Percentiles rank a stretch among this genome's conserved stretches.
Evolutionary conservation across 805 yeast genomes (phyloP).

Genomic region (Teunomyces gatunensis): DNA sequence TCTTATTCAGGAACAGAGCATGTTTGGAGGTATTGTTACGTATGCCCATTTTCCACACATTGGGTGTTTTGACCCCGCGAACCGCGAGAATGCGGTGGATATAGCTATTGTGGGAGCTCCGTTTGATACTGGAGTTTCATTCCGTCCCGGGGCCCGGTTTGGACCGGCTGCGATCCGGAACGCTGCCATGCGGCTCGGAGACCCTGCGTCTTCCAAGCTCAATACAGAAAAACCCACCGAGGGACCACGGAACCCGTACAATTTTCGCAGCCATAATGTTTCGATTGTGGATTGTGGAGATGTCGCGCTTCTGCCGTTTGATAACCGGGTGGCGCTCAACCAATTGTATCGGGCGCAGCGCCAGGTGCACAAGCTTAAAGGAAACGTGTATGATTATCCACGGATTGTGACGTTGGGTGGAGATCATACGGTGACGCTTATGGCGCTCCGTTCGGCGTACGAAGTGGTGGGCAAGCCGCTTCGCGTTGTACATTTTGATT

Average conservation of each 20-base stretch:
- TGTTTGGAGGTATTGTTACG: slow-evolving; percentile 53
- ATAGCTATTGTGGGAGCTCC: slow-evolving; percentile 61
- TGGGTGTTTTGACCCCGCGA: slow-evolving; percentile 45
- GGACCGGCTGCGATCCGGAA: slow-evolving; percentile 55
- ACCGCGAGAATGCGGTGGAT: slow-evolving; percentile 28
- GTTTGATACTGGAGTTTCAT: slow-evolving; percentile 56
- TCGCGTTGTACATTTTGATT: slow-evolving; percentile 61
- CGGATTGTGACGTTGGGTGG: slow-evolving; percentile 57
- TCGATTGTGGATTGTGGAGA: slow-evolving; percentile 61
- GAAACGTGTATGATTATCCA: slow-evolving; percentile 19
- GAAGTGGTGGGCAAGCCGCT: slow-evolving; percentile 45
- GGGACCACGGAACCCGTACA: slow-evolving; percentile 50
- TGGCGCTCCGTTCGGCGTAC: slow-evolving; percentile 50
- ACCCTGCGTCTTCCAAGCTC: slow-evolving; percentile 18
- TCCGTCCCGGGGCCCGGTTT: slow-evolving; percentile 57
- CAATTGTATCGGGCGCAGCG: slow-evolving; percentile 59
- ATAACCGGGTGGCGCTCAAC: slow-evolving; percentile 58
- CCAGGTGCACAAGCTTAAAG: slow-evolving; percentile 42
- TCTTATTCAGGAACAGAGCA: slow-evolving; percentile 8
- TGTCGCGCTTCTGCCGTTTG: slow-evolving; percentile 67
- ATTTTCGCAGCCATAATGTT: slow-evolving; percentile 33
- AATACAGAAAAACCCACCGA: slow-evolving; percentile 1
- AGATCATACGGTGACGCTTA: slow-evolving; percentile 56
- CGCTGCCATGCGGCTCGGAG: slow-evolving; percentile 44
- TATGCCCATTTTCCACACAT: slow-evolving; percentile 50